Base-by-base conservation (phyloP, 1,139 yeast species). In the Yamadazyma sp. region DNA sequence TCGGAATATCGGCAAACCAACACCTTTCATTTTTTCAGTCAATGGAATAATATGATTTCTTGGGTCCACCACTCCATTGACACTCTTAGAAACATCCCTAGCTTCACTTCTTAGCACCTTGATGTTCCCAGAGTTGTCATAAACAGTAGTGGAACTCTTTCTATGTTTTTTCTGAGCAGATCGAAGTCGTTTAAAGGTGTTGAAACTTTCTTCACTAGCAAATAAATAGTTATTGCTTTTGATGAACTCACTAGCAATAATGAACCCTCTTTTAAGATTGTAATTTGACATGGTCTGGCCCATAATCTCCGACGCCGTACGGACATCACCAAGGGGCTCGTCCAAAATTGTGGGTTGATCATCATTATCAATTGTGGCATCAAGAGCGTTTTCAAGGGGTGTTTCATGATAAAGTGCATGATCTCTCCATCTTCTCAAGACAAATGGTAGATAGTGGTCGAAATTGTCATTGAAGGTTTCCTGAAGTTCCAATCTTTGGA, bases 1-100 rank as follows among this genome's bases (percentile, higher is more conserved):
- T 45, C 62, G 67, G 46, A 70, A 59, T 8, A 70, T 41, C 0
- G 77, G 77, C 31, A 68, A 47, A 0, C 73, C 76, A 23, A 48
- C 24, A 0, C 74, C 76, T 40, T 48, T 48, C 7, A 50, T 29
- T 37, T 67, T 68, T 37, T 55, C 55, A 16, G 56, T 61, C 4
- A 64, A 41, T 0, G 74, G 72, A 2, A 67, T 51, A 2, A 67
- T 54, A 44, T 67, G 73, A 13, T 49, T 51, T 36, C 73, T 45
- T 2, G 56, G 40, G 41, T 67, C 74, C 3, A 63, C 49, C 2
- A 46, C 42, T 14, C 39, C 41, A 11, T 35, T 23, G 14, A 23
- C 24, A 2, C 15, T 14, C 2, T 14, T 18, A 1, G 15, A 20
- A n/a, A 8, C 32, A 7, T 40, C 42, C 8, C 41, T 20, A 22